Percentiles rank a stretch among this genome's conserved stretches.
Conservation (phyloP, 495 filamentous ascomycete genomes). For the Extremus antarcticus region DNA sequence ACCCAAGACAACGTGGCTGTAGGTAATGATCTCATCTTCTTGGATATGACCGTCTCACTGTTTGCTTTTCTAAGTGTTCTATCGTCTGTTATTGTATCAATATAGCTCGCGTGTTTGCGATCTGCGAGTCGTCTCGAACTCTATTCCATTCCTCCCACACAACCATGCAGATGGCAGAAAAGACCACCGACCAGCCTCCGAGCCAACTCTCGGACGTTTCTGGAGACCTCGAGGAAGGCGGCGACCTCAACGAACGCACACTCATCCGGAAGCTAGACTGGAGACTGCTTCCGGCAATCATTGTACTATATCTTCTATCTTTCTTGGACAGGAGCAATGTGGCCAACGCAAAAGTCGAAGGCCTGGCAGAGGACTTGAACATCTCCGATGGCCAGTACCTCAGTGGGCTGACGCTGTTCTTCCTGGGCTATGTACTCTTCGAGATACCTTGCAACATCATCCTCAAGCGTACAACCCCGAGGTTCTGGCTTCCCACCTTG, state of each 20-base stretch:
- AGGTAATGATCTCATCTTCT: not conserved
- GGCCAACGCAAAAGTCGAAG: constrained; percentile 50
- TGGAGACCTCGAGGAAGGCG: not conserved
- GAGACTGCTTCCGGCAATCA: constrained; percentile 53
- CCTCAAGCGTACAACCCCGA: constrained; percentile 59
- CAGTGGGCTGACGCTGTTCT: constrained; percentile 25
- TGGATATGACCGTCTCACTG: not conserved
- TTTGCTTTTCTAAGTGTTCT: not conserved
- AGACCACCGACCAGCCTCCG: not conserved
- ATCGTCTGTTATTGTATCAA: not conserved
- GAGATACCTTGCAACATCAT: constrained; percentile 32
- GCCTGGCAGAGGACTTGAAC: constrained; percentile 49
- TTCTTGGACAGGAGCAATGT: constrained; percentile 70
- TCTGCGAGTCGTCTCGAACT: too few relatives aligned
- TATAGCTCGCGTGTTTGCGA: too few relatives aligned
- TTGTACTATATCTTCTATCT: constrained; percentile 58
- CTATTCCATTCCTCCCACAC: not conserved
- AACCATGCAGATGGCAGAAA: not conserved
- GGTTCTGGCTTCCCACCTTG: constrained; percentile 48
- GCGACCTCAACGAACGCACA: constrained; percentile 36
- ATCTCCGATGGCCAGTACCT: constrained; percentile 67
- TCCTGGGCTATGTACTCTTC: constrained; percentile 55
- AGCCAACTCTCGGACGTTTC: not conserved
- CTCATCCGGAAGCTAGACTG: constrained; percentile 57
- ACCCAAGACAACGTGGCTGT: not conserved